These are phyloP conservation scores for Botrytis tulipae DNA, from an alignment of 2,329 filamentous ascomycete genomes.

Conservation along the genomic window DNA sequence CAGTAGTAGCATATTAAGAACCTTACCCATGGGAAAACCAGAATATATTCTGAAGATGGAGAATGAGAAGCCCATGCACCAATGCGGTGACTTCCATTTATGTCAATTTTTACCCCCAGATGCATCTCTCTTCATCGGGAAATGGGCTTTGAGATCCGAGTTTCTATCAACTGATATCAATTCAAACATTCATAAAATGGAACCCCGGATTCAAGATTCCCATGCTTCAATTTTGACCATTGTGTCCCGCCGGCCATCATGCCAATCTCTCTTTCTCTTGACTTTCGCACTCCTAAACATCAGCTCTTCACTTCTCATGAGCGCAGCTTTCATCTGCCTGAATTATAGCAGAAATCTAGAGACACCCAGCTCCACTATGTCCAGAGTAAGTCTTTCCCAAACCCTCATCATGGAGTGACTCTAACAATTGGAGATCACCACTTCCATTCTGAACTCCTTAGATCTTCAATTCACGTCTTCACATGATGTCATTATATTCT, in stretches of 20 bases:
- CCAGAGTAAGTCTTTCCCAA: background rate
- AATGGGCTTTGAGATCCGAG: background rate
- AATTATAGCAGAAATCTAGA: background rate
- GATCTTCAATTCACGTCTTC: background rate
- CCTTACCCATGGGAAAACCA: background rate
- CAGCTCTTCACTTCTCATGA: constrained; percentile 9
- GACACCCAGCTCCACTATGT: background rate
- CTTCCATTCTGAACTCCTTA: background rate
- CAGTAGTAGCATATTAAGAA: background rate
- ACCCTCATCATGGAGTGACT: background rate
- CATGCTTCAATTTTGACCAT: background rate
- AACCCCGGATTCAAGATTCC: background rate
- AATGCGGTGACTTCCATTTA: background rate
- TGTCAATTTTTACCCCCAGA: background rate
- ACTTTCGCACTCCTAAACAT: background rate
- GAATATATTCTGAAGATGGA: background rate
- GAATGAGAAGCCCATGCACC: too few relatives aligned
- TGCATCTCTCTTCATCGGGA: background rate
- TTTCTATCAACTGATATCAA: background rate
- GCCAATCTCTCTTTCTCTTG: background rate
- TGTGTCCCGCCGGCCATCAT: background rate
- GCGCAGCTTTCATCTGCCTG: background rate
- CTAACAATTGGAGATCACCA: background rate
- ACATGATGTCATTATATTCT: background rate
- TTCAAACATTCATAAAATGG: background rate